Evolutionary conservation across 495 filamentous ascomycete species (phyloP).

Genomic region (Annulohypoxylon bovei): DNA sequence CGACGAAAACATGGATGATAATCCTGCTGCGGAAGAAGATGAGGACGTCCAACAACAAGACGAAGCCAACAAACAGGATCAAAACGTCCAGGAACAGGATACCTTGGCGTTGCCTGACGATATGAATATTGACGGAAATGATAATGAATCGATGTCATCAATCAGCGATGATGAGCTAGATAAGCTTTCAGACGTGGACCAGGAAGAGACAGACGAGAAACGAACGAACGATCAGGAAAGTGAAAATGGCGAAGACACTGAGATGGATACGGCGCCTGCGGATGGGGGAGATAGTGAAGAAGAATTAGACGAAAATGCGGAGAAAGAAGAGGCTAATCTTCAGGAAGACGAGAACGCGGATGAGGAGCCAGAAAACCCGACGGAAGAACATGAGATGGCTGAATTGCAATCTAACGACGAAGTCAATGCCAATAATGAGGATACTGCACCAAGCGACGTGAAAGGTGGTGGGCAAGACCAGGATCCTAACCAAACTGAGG

Average conservation of each 20-base stretch:
- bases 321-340: conserved; percentile 55
- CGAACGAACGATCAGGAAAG: conserved; percentile 44
- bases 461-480: conserved; percentile 68
- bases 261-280: conserved; percentile 40
- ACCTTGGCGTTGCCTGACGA: conserved; percentile 73
- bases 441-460: conserved; percentile 73
- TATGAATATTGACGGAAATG: conserved; percentile 72
- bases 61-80: conserved; percentile 69
- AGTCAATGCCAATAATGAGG: conserved; percentile 66
- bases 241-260: conserved; percentile 41
- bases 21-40: conserved; percentile 70
- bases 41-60: conserved; percentile 78
- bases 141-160: conserved; percentile 58
- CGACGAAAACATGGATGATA: conserved; percentile 62
- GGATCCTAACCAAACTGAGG: conserved; percentile 55
- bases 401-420: conserved; percentile 57
- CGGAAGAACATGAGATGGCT: conserved; percentile 46
- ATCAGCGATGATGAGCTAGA: conserved; percentile 66
- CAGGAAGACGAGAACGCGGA: conserved; percentile 56
- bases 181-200: conserved; percentile 62
- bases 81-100: conserved; percentile 71
- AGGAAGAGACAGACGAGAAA: conserved; percentile 52
- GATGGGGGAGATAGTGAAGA: conserved; percentile 44
- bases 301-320: conserved; percentile 41
- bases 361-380: conserved; percentile 39